Percentiles rank a stretch among this genome's conserved stretches.
Evolutionary conservation across 108 stramenopile genomes (phyloP).

Genomic region (Asterionellopsis glacialis): DNA sequence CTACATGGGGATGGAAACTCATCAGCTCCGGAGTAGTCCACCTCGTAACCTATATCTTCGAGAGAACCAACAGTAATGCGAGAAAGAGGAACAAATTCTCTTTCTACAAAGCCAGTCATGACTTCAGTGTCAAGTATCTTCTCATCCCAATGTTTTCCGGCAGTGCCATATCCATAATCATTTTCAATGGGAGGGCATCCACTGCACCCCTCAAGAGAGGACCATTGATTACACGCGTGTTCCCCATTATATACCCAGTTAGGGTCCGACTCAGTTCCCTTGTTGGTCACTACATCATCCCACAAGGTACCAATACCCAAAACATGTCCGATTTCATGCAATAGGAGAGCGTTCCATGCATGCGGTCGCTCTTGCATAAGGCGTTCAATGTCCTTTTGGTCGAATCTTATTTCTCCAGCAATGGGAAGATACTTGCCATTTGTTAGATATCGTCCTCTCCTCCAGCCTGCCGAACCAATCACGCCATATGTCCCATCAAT

Average conservation of each 20-base stretch:
- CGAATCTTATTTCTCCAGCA: background rate
- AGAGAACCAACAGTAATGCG: conserved; percentile 24
- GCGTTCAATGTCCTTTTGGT: conserved; percentile 1
- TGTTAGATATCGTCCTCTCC: background rate
- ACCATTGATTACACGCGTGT: conserved; percentile 14
- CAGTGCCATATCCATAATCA: conserved; percentile 22
- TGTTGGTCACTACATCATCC: background rate
- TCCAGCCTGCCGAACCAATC: conserved; percentile 12
- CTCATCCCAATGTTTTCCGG: conserved; percentile 34
- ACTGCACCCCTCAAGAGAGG: background rate
- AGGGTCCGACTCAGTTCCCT: background rate
- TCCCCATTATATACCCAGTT: conserved; percentile 7
- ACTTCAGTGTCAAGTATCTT: conserved; percentile 21
- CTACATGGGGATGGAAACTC: too few species aligned
- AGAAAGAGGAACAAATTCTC: conserved; percentile 8
- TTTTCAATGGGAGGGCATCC: conserved; percentile 22
- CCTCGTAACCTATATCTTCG: conserved; percentile 26
- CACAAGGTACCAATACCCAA: conserved; percentile 35
- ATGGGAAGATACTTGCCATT: background rate
- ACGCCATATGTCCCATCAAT: conserved; percentile 11
- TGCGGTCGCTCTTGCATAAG: background rate
- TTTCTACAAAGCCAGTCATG: conserved; percentile 21
- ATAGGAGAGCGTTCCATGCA: conserved; percentile 4
- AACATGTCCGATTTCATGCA: conserved; percentile 32
- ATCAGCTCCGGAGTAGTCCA: conserved; percentile 22